Conservation (phyloP, 2,329 filamentous ascomycete genomes). For the Verticillium alfalfae region DNA sequence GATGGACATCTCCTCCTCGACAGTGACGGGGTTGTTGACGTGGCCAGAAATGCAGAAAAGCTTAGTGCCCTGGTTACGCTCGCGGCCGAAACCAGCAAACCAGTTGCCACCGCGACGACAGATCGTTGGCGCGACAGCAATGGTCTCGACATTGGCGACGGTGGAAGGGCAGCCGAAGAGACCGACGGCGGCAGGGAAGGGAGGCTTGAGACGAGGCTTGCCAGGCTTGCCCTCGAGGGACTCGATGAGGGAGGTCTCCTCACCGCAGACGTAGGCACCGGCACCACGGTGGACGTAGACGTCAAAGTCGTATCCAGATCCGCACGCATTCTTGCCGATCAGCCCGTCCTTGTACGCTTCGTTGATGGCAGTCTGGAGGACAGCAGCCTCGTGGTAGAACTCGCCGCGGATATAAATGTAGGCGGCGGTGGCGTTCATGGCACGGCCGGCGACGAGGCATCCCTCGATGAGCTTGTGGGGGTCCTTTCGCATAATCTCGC, state of each 20-base stretch:
- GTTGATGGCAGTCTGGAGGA: conserved; percentile 92
- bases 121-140: conserved; percentile 93
- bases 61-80: conserved; percentile 96
- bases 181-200: conserved; percentile 95
- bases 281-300: conserved; percentile 94
- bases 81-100: conserved; percentile 91
- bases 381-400: conserved; percentile 91
- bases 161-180: conserved; percentile 97
- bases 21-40: conserved; percentile 96
- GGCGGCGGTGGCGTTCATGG: conserved; percentile 97
- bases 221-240: conserved; percentile 97
- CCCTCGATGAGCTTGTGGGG: conserved; percentile 98
- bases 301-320: conserved; percentile 95
- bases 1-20: conserved; percentile 99
- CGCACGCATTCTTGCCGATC: conserved; percentile 98
- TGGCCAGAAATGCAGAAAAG: conserved; percentile 97
- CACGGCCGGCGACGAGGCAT: conserved; percentile 89
- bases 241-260: conserved; percentile 97
- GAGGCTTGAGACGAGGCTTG: conserved; percentile 97
- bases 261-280: conserved; percentile 95
- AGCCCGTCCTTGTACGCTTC: conserved; percentile 93
- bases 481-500: conserved; percentile 99
- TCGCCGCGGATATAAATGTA: conserved; percentile 99
- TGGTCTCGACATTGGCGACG: conserved; percentile 95
- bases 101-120: conserved; percentile 85